These are phyloP conservation scores for Geotrichum bryndzae DNA, from an alignment of 1,139 yeast species.

Conservation along the genomic window DNA sequence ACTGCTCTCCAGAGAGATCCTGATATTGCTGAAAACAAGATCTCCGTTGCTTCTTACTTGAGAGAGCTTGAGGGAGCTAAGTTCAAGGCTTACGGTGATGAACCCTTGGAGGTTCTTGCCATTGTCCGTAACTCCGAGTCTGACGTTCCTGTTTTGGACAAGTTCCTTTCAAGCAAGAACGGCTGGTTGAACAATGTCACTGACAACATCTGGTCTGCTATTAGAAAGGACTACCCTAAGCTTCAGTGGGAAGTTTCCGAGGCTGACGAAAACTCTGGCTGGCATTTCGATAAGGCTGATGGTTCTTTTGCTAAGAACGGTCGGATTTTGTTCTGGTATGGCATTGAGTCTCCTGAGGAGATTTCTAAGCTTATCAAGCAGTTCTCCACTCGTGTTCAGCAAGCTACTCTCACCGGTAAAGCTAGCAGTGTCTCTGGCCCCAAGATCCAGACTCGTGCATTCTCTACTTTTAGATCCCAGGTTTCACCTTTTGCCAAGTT, in stretches of 20 bases:
- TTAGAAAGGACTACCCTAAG: slow-evolving; percentile 64
- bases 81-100: slow-evolving; percentile 88
- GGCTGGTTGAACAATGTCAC: slow-evolving; percentile 98
- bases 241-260: slow-evolving; percentile 89
- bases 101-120: slow-evolving; percentile 90
- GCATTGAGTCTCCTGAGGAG: slow-evolving; percentile 58
- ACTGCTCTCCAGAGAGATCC: slow-evolving; percentile 71
- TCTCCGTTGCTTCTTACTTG: slow-evolving; percentile 77
- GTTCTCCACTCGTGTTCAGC: slow-evolving; percentile 38
- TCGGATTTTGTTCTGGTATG: slow-evolving; percentile 90
- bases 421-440: slow-evolving; percentile 29
- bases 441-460: slow-evolving; percentile 26
- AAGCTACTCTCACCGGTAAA: slow-evolving; percentile 30
- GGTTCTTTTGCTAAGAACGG: slow-evolving; percentile 92
- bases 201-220: slow-evolving; percentile 83
- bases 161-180: slow-evolving; percentile 76
- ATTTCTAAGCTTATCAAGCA: slow-evolving; percentile 60
- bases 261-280: slow-evolving; percentile 81
- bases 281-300: slow-evolving; percentile 90
- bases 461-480: slow-evolving; percentile 23
- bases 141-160: slow-evolving; percentile 69
- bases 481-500: not conserved
- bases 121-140: slow-evolving; percentile 51
- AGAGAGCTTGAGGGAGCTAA: slow-evolving; percentile 54
- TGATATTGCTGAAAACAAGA: slow-evolving; percentile 57